Conservation (phyloP, 2,329 filamentous ascomycete species). For the Alternaria sp. region DNA sequence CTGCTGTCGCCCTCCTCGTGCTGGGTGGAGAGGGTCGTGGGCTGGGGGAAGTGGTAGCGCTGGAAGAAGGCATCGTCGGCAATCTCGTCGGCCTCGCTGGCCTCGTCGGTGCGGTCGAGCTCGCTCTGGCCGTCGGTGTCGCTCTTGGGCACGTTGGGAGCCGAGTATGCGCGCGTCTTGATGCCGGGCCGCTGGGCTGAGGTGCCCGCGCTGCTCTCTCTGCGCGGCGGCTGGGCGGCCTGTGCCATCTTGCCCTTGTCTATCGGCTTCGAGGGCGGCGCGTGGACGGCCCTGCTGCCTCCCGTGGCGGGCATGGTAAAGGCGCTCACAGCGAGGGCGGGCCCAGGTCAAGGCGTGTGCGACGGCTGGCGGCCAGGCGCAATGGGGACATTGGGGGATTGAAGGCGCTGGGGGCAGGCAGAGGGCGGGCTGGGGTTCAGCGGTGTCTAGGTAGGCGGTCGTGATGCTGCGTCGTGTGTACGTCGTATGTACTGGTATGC, state of each 20-base stretch:
- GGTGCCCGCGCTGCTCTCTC: conserved; percentile 21
- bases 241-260: conserved; percentile 38
- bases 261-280: conserved; percentile 18
- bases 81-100: conserved; percentile 55
- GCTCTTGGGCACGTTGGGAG: conserved; percentile 42
- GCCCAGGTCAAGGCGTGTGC: conserved; percentile 21
- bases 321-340: conserved; percentile 12
- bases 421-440: background rate
- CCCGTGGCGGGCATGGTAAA: conserved; percentile 24
- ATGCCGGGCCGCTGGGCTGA: conserved; percentile 36
- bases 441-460: background rate
- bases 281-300: conserved; percentile 20
- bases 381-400: conserved; percentile 21
- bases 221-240: conserved; percentile 29
- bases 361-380: conserved; percentile 29
- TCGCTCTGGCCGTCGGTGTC: conserved; percentile 26
- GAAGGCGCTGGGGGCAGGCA: background rate
- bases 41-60: conserved; percentile 48
- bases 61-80: conserved; percentile 51
- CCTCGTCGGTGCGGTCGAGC: conserved; percentile 62
- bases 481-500: background rate
- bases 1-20: conserved; percentile 30
- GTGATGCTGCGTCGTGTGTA: background rate
- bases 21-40: conserved; percentile 1
- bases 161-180: conserved; percentile 48